These are phyloP conservation scores for Misopates orontium DNA, from an alignment of 257 asterid genomes.

Conservation along the genomic window DNA sequence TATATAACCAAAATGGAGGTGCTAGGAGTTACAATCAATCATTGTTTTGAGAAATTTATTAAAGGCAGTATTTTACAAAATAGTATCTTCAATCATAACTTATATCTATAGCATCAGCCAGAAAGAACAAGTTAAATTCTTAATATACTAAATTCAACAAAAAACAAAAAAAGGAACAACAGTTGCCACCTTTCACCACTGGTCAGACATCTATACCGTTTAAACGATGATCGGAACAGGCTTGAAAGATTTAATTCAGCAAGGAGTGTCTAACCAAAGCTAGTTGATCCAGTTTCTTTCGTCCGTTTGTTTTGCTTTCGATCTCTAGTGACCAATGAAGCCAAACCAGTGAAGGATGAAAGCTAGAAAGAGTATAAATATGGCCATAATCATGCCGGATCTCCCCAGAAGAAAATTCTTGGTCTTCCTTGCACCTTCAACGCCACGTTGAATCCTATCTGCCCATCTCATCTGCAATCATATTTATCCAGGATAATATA, in stretches of 20 bases:
- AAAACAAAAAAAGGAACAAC: background rate
- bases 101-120: background rate
- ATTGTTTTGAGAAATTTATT: background rate
- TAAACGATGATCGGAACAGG: too few species aligned
- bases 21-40: too few species aligned
- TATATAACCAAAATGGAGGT: too few species aligned
- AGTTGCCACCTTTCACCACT: background rate
- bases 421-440: slow-evolving; percentile 79
- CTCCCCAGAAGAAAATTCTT: slow-evolving; percentile 85
- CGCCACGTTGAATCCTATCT: slow-evolving; percentile 75
- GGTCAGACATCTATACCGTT: background rate
- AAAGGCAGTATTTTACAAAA: background rate
- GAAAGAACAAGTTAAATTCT: background rate
- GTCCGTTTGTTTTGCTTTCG: background rate
- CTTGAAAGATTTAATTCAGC: background rate
- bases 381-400: slow-evolving; percentile 82
- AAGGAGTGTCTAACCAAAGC: background rate
- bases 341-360: slow-evolving; percentile 79
- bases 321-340: slow-evolving; percentile 54
- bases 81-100: background rate
- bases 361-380: slow-evolving; percentile 76
- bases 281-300: background rate
- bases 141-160: background rate
- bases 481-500: slow-evolving; percentile 9
- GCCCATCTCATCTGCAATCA: slow-evolving; percentile 87